A percentile compares a stretch with the other conserved stretches of the same genome.
phyloP scores from a whole-genome alignment of 2,329 filamentous ascomycete species.

The Raffaelea ambrosiae region DNA sequence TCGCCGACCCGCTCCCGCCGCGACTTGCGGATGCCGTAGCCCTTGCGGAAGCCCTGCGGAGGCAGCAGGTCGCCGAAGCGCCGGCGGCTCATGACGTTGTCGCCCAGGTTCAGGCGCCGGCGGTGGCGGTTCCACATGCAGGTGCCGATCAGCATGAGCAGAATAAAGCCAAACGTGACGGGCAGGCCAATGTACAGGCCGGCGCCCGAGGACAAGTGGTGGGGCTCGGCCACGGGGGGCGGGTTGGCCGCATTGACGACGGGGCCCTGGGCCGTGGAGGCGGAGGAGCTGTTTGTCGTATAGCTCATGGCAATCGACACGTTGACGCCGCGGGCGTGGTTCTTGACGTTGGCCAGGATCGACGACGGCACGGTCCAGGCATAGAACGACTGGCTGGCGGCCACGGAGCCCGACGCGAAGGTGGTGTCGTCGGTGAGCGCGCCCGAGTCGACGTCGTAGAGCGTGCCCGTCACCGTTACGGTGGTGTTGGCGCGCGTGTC shows the following conservation, averaged over 20 bases:
- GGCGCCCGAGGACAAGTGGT: conserved; percentile 24
- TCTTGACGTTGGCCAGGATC: conserved; percentile 26
- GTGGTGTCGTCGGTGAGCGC: conserved; percentile 19
- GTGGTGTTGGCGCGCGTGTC: conserved; percentile 25
- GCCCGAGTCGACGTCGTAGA: conserved; percentile 29
- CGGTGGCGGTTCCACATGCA: conserved; percentile 46
- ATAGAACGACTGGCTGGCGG: conserved; percentile 38
- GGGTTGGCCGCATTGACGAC: conserved; percentile 30
- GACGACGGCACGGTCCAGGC: conserved; percentile 31
- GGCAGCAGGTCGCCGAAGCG: not conserved
- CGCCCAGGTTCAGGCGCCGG: conserved; percentile 41
- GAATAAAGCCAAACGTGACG: conserved; percentile 36
- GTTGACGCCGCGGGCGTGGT: conserved; percentile 35
- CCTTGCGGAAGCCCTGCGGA: conserved; percentile 18
- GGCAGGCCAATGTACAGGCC: conserved; percentile 47
- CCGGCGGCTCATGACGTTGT: conserved; percentile 40
- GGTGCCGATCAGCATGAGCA: conserved; percentile 43
- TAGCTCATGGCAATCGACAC: conserved; percentile 28
- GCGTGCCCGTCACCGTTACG: conserved; percentile 26
- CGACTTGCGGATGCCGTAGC: conserved; percentile 31
- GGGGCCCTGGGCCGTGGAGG: too few relatives aligned
- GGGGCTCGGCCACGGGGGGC: conserved; percentile 22
- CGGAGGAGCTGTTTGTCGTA: conserved; percentile 15
- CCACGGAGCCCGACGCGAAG: conserved; percentile 24
- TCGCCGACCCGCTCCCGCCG: conserved; percentile 23